Base-by-base conservation (phyloP, 768 basidiomycete species). In the Rhodotorula graminis region DNA sequence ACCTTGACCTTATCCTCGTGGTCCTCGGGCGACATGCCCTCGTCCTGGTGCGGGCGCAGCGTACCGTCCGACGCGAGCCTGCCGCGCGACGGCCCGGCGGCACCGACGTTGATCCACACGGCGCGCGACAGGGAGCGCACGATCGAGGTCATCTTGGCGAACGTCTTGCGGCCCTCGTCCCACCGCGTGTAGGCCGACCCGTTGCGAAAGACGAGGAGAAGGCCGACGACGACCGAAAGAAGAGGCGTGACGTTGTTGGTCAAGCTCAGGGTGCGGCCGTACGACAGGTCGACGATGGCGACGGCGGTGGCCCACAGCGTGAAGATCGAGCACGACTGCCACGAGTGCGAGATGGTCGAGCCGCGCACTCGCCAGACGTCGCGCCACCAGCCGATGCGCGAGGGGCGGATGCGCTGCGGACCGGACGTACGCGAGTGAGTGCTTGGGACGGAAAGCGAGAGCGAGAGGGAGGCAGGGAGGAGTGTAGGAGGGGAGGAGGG, bases 171-270 rank as follows among this genome's bases (percentile, higher is more conserved):
- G 0, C 74, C 74, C 11, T 72, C 65, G 33, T 76, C 74, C 74
- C 71, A 69, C 58, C 65, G 37, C 2, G 53, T 69, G 37, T 76
- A 77, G 1, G 78, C 78, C 5, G 64, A 66, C 8, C 69, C 62
- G 37, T 78, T 78, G 10, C 78, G 37, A 49, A 77, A 78, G 1
- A 78, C 78, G 65, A 78, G 74, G 14, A 78, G 61, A 2, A 78
- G 62, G 61, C 76, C 78, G 42, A 78, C 78, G 61, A 77, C 76
- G 63, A 78, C 75, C 2, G 66, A 67, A 0, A 77, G 61, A 44
- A 78, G 65, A 0, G 78, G 76, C 0, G 72, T 72, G 53, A 75
- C 70, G 19, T 64, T 65, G 53, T 75, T 75, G 12, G 74, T 75
- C 49, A 75, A n/a, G 3, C 64, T 63, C 55, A 71, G 57, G 19